Conservation (phyloP, 2,329 filamentous ascomycete species). For the Neurospora sp. region DNA sequence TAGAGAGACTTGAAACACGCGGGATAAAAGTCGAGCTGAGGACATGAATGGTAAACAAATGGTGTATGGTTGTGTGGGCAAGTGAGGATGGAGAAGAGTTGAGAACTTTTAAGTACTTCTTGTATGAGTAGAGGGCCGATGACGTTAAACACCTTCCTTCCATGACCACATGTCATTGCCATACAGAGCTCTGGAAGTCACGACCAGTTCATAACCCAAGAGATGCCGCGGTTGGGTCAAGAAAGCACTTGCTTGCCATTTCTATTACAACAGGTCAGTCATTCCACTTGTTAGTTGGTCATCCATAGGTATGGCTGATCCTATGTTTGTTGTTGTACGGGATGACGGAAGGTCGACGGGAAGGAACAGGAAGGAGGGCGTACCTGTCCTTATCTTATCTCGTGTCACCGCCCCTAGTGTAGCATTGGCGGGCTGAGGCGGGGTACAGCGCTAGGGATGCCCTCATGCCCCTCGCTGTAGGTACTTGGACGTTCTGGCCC, state of each 20-base stretch:
- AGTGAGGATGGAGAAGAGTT: neutral
- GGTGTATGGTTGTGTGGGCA: neutral
- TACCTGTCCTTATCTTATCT: neutral
- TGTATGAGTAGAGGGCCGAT: neutral
- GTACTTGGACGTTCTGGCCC: neutral
- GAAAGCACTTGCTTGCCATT: neutral
- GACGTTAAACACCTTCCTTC: neutral
- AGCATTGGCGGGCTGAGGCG: neutral
- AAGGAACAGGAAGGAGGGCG: neutral
- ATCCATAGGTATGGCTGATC: neutral
- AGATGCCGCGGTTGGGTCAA: neutral
- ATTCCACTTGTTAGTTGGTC: neutral
- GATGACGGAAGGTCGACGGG: neutral
- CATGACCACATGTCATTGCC: neutral
- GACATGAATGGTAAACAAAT: neutral
- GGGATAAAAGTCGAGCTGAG: neutral
- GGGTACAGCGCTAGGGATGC: neutral
- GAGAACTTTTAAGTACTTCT: neutral
- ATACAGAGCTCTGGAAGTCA: neutral
- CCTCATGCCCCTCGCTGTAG: neutral
- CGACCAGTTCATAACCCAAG: neutral
- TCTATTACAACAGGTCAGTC: neutral
- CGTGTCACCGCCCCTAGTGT: neutral
- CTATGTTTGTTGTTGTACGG: neutral
- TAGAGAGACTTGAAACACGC: neutral